Evolutionary conservation across 257 asterid species (phyloP).

Genomic region (Schizonepeta tenuifolia): DNA sequence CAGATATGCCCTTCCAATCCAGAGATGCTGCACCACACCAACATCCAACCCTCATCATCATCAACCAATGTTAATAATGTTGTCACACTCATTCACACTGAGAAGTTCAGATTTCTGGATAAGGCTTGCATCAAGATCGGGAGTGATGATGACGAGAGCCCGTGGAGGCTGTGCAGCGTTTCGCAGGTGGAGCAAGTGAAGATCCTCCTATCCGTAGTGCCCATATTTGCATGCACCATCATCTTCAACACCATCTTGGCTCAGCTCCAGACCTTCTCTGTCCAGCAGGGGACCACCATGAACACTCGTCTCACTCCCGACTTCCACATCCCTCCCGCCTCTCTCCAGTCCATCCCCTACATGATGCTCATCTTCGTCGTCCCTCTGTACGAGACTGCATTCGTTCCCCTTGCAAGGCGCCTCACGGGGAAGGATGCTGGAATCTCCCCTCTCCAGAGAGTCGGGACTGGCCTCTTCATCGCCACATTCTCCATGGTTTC

Average conservation of each 20-base stretch:
- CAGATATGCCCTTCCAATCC: constrained; percentile 68
- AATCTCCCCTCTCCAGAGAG: constrained; percentile 64
- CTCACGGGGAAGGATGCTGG: constrained; percentile 56
- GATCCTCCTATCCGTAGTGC: constrained; percentile 60
- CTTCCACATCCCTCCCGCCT: constrained; percentile 72
- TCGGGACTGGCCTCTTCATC: constrained; percentile 66
- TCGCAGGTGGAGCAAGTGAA: constrained; percentile 79
- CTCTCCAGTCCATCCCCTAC: constrained; percentile 72
- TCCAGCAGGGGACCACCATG: constrained; percentile 67
- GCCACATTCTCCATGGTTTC: constrained; percentile 79
- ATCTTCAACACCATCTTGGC: constrained; percentile 79
- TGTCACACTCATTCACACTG: constrained; percentile 56
- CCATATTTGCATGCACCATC: constrained; percentile 74
- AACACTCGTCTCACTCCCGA: constrained; percentile 45
- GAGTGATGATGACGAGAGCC: constrained; percentile 27
- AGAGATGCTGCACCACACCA: constrained; percentile 53
- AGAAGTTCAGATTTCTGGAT: constrained; percentile 71
- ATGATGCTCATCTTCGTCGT: constrained; percentile 68
- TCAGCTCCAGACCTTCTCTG: constrained; percentile 79
- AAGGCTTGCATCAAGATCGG: constrained; percentile 58
- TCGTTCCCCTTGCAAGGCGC: constrained; percentile 60
- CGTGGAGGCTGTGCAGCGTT: constrained; percentile 71
- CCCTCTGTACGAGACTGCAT: constrained; percentile 62
- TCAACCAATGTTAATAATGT: constrained; percentile 22
- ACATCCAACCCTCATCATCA: constrained; percentile 15